These are phyloP conservation scores for Sordariomycetes sp. DNA, from an alignment of 2,329 filamentous ascomycete species.

Conservation along the genomic window DNA sequence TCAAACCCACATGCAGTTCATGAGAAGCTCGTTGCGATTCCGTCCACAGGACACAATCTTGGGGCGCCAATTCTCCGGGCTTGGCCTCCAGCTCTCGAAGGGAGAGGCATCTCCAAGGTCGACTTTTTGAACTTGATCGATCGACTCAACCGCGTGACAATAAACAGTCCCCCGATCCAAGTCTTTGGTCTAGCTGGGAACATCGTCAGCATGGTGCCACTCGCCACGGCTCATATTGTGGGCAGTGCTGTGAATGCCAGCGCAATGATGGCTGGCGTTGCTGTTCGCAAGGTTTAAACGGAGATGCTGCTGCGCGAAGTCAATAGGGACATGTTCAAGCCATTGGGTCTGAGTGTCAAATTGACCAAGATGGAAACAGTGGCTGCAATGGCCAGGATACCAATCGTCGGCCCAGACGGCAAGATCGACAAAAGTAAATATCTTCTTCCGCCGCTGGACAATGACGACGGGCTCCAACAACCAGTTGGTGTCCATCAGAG, in stretches of 20 bases:
- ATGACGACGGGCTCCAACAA: not conserved
- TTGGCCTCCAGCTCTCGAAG: conserved; percentile 7
- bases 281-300: no score
- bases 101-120: conserved; percentile 4
- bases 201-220: conserved; percentile 9
- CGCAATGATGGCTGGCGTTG: no score
- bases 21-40: conserved; percentile 9
- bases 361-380: conserved; percentile 9
- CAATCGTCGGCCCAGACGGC: conserved; percentile 7
- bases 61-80: conserved; percentile 10
- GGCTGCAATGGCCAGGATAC: conserved; percentile 8
- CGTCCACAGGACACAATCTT: conserved; percentile 6
- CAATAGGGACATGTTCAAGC: conserved; percentile 7
- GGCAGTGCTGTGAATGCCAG: no score
- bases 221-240: no score
- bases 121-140: conserved; percentile 10
- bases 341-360: conserved; percentile 5
- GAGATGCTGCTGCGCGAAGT: no score
- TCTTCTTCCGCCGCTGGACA: conserved; percentile 6
- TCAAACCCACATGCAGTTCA: not conserved
- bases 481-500: conserved; percentile 7
- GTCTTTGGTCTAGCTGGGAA: conserved; percentile 9
- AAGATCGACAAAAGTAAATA: conserved; percentile 6
- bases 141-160: conserved; percentile 8
- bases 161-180: conserved; percentile 9